Base-by-base conservation (phyloP, 495 filamentous ascomycete species). In the Aspergillus sparsus region DNA sequence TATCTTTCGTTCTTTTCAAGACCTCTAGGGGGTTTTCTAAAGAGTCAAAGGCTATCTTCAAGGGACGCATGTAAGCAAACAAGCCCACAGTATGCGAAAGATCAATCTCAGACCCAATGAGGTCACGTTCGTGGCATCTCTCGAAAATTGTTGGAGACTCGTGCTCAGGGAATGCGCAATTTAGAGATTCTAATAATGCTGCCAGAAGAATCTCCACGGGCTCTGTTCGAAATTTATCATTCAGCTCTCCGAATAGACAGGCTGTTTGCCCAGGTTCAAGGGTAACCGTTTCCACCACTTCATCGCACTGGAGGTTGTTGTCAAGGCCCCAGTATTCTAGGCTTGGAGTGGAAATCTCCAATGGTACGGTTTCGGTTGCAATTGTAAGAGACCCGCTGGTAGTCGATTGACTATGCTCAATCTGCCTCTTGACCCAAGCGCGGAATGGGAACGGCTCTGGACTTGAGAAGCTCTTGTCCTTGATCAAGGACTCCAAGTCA, bases 21-120 rank as follows among this genome's bases (percentile, higher is more conserved):
- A 57, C 57, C 31, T 63, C 50, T 36, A 60, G 15, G 33, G 41
- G 44, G 44, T 34, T 41, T 3, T 53, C 21, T 8, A 18, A 16
- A n/a, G 21, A 9, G 6, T 57, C 27, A 0, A 27, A 7, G 10
- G 27, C 11, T 4, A 59, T 55, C n/a, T 54, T 13, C 5, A 77
- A 15, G 0, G 75, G 76, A 47, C 58, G 64, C 33, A 75, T 69
- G 3, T 68, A 69, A 6, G 77, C 81, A 60, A 83, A 82, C 78
- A 77, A 82, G 1, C 81, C 81, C 7, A 82, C 71, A 5, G 79
- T 82, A 5, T 63, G 63, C 1, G 79, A 77, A 11, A 82, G 41
- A 64, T 83, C 77, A 45, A 82, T 63, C 2, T 50, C 61, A 13
- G 50, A 6, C 12, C 74, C 73, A 51, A 62, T 74, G 2, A 68